Conservation (phyloP, 192 early-diverging fungal species). For the Coemansia sp. region DNA sequence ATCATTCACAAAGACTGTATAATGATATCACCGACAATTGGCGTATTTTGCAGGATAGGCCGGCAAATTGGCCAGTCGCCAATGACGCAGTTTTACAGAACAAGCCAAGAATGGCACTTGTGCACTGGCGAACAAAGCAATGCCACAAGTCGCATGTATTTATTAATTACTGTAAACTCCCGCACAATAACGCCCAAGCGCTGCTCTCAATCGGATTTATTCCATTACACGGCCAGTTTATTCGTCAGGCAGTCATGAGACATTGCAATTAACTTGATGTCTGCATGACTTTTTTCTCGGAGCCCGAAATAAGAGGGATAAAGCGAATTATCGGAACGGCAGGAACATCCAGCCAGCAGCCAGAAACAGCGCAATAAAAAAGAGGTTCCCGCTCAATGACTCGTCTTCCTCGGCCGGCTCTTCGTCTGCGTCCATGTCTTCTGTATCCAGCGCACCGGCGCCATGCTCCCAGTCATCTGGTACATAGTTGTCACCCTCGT, state of each 20-base stretch:
- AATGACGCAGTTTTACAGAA: too few species aligned
- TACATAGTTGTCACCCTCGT: constrained; percentile 1
- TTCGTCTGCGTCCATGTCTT: constrained; percentile 1
- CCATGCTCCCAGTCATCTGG: constrained; percentile 18
- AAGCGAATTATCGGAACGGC: constrained; percentile 17
- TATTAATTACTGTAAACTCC: neutral
- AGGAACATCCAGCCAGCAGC: constrained; percentile 46
- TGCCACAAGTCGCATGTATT: neutral
- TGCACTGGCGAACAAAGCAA: too few species aligned
- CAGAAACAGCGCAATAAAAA: constrained; percentile 30
- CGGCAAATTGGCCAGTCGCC: too few species aligned
- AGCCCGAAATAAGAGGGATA: neutral
- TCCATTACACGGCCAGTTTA: neutral
- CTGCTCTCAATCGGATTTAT: neutral
- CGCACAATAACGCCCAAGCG: neutral
- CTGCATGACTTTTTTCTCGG: neutral
- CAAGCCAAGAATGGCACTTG: neutral
- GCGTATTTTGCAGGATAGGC: too few species aligned
- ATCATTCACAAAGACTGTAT: neutral
- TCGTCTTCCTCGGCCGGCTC: constrained; percentile 14
- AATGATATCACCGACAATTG: too few species aligned
- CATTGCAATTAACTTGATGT: constrained; percentile 1
- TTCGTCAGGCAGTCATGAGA: neutral
- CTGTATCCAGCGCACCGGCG: constrained; percentile 4
- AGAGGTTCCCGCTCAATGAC: constrained; percentile 23